These are phyloP conservation scores for Polytolypa hystricis DNA, from an alignment of 2,329 filamentous ascomycete genomes.

Conservation along the genomic window DNA sequence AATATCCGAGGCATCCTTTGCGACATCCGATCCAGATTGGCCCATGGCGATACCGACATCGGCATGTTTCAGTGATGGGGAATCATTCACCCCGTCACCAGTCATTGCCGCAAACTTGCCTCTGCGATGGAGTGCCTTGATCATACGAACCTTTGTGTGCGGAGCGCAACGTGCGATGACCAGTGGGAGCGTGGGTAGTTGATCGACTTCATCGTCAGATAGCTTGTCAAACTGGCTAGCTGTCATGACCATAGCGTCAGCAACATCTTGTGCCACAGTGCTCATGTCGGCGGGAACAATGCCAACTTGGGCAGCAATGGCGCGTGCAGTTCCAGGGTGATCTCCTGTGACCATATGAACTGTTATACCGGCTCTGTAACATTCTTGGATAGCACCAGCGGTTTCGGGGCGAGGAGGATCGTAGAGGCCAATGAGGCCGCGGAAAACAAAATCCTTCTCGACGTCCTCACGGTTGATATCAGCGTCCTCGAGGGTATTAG, in stretches of 20 bases:
- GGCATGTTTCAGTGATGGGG: slow-evolving; percentile 65
- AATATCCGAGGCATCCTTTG: slow-evolving; percentile 57
- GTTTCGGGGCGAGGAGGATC: slow-evolving; percentile 78
- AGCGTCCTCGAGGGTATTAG: slow-evolving; percentile 23
- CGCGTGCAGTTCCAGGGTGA: slow-evolving; percentile 64
- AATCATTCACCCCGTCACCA: slow-evolving; percentile 80
- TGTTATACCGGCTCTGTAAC: slow-evolving; percentile 60
- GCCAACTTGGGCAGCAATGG: slow-evolving; percentile 67
- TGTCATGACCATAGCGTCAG: slow-evolving; percentile 60
- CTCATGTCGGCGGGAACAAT: slow-evolving; percentile 58
- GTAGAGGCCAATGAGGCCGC: slow-evolving; percentile 77
- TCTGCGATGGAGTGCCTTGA: slow-evolving; percentile 49
- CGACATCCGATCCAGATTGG: slow-evolving; percentile 67
- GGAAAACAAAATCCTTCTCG: slow-evolving; percentile 58
- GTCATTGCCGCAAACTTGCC: slow-evolving; percentile 75
- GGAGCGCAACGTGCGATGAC: slow-evolving; percentile 51
- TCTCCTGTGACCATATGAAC: slow-evolving; percentile 82
- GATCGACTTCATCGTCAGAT: slow-evolving; percentile 60
- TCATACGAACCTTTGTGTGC: slow-evolving; percentile 72
- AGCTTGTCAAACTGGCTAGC: slow-evolving; percentile 70
- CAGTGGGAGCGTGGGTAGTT: slow-evolving; percentile 42
- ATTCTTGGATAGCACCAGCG: slow-evolving; percentile 57
- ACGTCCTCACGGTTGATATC: slow-evolving; percentile 48
- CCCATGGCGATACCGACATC: slow-evolving; percentile 89
- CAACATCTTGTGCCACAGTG: slow-evolving; percentile 49